Base-by-base conservation (phyloP, 2,329 filamentous ascomycete genomes). In the Cercospora sesami region DNA sequence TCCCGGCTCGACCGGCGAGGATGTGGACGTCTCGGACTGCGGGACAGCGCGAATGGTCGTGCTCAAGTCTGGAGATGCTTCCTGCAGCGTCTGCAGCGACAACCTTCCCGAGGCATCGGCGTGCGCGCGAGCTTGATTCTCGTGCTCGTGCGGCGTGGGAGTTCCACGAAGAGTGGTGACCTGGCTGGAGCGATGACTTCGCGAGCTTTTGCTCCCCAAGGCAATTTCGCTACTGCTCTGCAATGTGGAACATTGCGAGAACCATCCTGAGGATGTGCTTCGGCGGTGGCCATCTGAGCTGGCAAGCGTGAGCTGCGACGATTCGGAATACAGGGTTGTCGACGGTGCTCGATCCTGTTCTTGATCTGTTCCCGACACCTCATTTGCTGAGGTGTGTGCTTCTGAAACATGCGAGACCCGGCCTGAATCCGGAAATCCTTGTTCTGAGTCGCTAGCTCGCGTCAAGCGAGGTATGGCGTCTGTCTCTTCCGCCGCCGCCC, bases 341-440 rank as follows among this genome's bases (percentile, higher is more conserved):
- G 45, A 72, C 36, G 69, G 69, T 55, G 72, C 70, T 64, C 66
- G 67, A 45, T 72, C 66, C 66, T 69, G 68, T 51, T 71, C 69
- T 60, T 67, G 67, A 39, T 72, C 66, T 65, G 68, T 67, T 60
- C 69, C 73, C 63, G 63, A 71, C 68, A 64, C 68, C 71, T 70
- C 71, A 74, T 75, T 74, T 65, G 73, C 65, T 66, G 69, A 63
- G 39, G 62, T 63, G 64, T 66, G 61, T 42, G 67, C 60, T 55
- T 72, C 72, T 77, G 77, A 78, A 76, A 78, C 74, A 69, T 69
- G 69, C 60, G 69, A 67, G 60, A 66, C 68, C 69, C 64, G 69
- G 68, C 57, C 59, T 62, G 68, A 66, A 70, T 72, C 68, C 68
- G 72, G 66, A 68, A 67, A 73, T 68, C 70, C 72, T 72, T 71